Base-by-base conservation (phyloP, 805 yeast species). In the Candida boleticola region DNA sequence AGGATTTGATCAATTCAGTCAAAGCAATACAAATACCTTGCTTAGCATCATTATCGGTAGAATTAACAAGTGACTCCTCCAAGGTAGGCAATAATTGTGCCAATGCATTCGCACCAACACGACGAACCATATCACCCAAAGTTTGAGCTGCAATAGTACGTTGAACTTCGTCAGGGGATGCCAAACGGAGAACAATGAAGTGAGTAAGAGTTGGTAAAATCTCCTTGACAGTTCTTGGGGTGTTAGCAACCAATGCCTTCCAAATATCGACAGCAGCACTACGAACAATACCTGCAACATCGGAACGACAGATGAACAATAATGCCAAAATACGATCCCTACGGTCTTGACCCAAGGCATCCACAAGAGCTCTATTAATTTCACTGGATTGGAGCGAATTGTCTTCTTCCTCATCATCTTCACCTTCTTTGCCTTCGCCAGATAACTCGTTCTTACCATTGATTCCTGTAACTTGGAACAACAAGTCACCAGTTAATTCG, bases 1-100 rank as follows among this genome's bases (percentile, higher is more conserved):
- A 78, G 0, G 96, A 85, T 49, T 80, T 82, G 48, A 90, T 81
- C 47, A 93, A 79, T 60, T 90, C 98, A 34, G 82, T 78, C 37
- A 89, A 71, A 6, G 99, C 99, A 60, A 92, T 81, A 72, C 99
- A 93, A 39, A 93, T 88, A 72, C 99, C 99, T 69, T 90, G 95
- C 59, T 86, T 87, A 29, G 95, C 84, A 58, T 84, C 93, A n/a
- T 86, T 69, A 54, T 85, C 93, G 42, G 76, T 65, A 23, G 77
- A 58, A n/a, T 73, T 68, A 13, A 70, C 56, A 48, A 85, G 66
- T 1, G 88, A 76, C 30, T 76, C 77, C 51, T 87, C 85, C 53
- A 92, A 70, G 3, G 95, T 85, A 33, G 99, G 99, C 46, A 93
- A 70, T 47, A 93, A 68, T 58, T 86, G 89, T 2, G 88, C 71